Percentiles rank a stretch among this genome's conserved stretches.
Conservation (phyloP, 1,139 yeast species). For the Taiozyma sp. region DNA sequence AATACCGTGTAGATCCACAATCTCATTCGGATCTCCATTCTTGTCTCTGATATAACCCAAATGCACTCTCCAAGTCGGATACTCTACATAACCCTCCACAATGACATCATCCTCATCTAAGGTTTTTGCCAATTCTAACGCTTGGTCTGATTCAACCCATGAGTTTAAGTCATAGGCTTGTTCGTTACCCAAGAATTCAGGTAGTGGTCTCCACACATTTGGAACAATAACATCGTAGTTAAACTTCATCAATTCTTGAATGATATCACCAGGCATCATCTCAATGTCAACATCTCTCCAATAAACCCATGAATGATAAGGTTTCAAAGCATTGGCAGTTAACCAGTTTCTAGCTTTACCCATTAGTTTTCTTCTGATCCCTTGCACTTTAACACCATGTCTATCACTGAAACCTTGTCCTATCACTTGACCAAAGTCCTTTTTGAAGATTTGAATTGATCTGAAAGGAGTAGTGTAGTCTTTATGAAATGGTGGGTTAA, state of each 20-base stretch:
- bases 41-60: slow-evolving; percentile 68
- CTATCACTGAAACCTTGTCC: slow-evolving; percentile 90
- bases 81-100: slow-evolving; percentile 89
- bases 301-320: slow-evolving; percentile 90
- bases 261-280: slow-evolving; percentile 72
- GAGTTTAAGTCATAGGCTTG: slow-evolving; percentile 87
- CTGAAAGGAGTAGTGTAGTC: slow-evolving; percentile 71
- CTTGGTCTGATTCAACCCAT: slow-evolving; percentile 80
- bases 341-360: slow-evolving; percentile 91
- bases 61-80: slow-evolving; percentile 85
- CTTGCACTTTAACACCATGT: slow-evolving; percentile 88
- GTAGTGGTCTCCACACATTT: slow-evolving; percentile 86
- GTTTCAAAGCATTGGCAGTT: slow-evolving; percentile 67
- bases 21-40: slow-evolving; percentile 59
- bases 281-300: slow-evolving; percentile 94
- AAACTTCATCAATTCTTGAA: slow-evolving; percentile 72
- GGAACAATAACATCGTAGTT: slow-evolving; percentile 84
- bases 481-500: slow-evolving; percentile 57
- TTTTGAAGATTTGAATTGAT: slow-evolving; percentile 68
- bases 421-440: slow-evolving; percentile 80
- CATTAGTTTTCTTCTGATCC: slow-evolving; percentile 82
- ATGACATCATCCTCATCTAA: slow-evolving; percentile 81
- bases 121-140: slow-evolving; percentile 57
- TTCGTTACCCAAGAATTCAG: slow-evolving; percentile 68
- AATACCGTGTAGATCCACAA: slow-evolving; percentile 77